Base-by-base conservation (phyloP, 352 stramenopile genomes). In the Phytophthora pistaciae region DNA sequence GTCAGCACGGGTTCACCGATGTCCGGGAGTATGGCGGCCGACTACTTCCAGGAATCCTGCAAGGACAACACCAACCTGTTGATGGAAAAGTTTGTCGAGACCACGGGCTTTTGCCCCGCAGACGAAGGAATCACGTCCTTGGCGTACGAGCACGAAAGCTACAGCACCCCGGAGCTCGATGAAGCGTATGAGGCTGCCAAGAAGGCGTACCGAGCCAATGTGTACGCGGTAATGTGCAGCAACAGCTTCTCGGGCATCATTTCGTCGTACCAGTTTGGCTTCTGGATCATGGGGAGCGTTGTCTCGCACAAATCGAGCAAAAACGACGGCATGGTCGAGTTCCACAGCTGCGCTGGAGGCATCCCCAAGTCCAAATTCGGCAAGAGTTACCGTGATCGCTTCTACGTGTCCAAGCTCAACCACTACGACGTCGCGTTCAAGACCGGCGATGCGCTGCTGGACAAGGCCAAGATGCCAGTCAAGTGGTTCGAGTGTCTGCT, bases 401-500 rank as follows among this genome's bases (percentile, higher is more conserved):
- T 73, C 68, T 87, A 74, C 74, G 75, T 59, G 38, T 52, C 70
- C 3, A 64, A 74, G 14, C 56, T 74, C 27, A 78, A 78, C 31
- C 70, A 78, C 60, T 54, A 63, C 5, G 81, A 89, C 63, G 75
- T 74, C 27, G 61, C 77, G 3, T 87, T 89, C 50, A 74, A 68
- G 25, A 49, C 70, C 21, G 79, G 79, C 14, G 81, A 89, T 65
- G 68, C 58, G 13, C 56, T 76, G 56, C 60, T 77, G 46, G 64
- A 71, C 23, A 70, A 65, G 27, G 3, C 68, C 7, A 73, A 82
- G 57, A 85, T 81, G 69, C 75, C 75, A 20, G 54, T 79, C 31
- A 83, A 83, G 61, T 87, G 80, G 80, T 84, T 85, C 46, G 71
- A 82, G 38, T 83, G 77, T 14, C 58, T 82, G 20, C 38, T 78